phyloP scores from a whole-genome alignment of 1,284 basidiomycete genomes.

The Papiliotrema nemorosa region DNA sequence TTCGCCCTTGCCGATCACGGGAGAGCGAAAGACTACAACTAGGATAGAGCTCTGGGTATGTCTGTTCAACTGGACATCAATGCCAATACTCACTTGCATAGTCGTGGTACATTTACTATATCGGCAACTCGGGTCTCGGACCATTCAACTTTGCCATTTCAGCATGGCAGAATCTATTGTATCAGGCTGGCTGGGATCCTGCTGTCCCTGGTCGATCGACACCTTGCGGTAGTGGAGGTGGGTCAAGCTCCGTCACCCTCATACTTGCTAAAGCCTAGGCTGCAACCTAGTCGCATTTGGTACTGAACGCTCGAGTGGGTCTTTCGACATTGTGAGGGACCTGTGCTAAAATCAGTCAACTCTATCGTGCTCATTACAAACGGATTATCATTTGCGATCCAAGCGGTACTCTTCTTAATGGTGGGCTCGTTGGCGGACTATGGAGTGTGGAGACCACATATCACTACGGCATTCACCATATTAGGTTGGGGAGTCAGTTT shows the following conservation, averaged over 20 bases:
- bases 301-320: slow-evolving; percentile 29
- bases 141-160: slow-evolving; percentile 47
- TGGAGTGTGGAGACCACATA: slow-evolving; percentile 70
- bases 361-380: slow-evolving; percentile 71
- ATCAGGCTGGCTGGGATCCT: slow-evolving; percentile 42
- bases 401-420: slow-evolving; percentile 53
- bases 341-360: slow-evolving; percentile 51
- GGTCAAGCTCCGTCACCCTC: not conserved
- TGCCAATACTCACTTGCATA: slow-evolving; percentile 7
- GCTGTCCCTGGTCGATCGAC: slow-evolving; percentile 28
- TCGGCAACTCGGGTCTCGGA: slow-evolving; percentile 43
- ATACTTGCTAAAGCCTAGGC: no score
- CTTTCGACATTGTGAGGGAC: not conserved
- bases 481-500: slow-evolving; percentile 78
- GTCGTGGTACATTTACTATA: slow-evolving; percentile 44
- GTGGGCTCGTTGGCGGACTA: slow-evolving; percentile 57
- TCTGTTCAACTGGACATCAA: not conserved
- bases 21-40: slow-evolving; percentile 36
- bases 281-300: slow-evolving; percentile 37
- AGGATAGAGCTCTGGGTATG: slow-evolving; percentile 40
- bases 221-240: slow-evolving; percentile 31
- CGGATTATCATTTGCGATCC: slow-evolving; percentile 68
- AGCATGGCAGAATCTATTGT: slow-evolving; percentile 45
- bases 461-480: slow-evolving; percentile 65
- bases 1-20: slow-evolving; percentile 36